Percentiles rank a stretch among this genome's conserved stretches.
phyloP scores from a whole-genome alignment of 129 eudicot genomes.

The Heracleum sosnowskyi region DNA sequence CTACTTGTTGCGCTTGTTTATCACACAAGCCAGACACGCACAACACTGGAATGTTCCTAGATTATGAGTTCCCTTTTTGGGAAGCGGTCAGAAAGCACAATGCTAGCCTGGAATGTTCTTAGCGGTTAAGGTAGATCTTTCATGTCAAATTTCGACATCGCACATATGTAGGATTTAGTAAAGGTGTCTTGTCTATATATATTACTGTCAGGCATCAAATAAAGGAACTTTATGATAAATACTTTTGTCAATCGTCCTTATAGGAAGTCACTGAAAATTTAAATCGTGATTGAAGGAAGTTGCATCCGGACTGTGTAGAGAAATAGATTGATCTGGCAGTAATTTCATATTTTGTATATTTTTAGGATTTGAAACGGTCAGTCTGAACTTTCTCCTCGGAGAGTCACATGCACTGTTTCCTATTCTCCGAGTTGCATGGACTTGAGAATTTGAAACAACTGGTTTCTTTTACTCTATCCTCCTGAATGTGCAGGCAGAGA shows the following conservation, averaged over 20 bases:
- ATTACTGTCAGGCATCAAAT: background rate
- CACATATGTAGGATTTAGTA: background rate
- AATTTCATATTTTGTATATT: background rate
- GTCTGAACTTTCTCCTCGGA: background rate
- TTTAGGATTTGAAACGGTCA: background rate
- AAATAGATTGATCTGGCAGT: background rate
- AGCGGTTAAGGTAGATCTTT: background rate
- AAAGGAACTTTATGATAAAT: background rate
- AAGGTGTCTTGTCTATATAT: background rate
- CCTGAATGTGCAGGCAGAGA: background rate
- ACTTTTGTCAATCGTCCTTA: background rate
- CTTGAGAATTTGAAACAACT: background rate
- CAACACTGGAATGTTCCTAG: background rate
- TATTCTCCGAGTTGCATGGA: background rate
- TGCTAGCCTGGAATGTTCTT: background rate
- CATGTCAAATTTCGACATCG: background rate
- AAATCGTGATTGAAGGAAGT: background rate
- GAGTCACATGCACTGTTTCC: background rate
- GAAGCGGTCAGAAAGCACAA: background rate
- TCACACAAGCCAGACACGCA: background rate
- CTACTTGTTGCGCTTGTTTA: background rate
- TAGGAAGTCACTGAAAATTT: conserved; percentile 2
- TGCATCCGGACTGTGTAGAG: background rate
- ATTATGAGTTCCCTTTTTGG: background rate
- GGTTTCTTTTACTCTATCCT: background rate